These are phyloP conservation scores for Cladophialophora carrionii DNA, from an alignment of 2,329 filamentous ascomycete genomes.

Conservation along the genomic window DNA sequence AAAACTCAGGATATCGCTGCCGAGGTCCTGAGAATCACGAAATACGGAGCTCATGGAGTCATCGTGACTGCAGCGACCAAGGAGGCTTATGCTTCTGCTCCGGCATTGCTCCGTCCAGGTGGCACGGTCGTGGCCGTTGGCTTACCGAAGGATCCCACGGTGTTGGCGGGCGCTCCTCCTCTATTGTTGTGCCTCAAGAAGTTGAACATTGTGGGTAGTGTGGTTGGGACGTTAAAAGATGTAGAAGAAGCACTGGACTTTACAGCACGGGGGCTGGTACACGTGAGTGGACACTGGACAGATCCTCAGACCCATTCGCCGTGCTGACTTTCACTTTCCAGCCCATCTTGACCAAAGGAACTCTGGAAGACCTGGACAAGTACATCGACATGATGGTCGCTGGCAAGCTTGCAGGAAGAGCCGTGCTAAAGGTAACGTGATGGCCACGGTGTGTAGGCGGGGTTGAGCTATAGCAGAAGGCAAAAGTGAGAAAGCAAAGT, in stretches of 20 bases:
- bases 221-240: conserved; percentile 51
- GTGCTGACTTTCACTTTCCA: conserved; percentile 30
- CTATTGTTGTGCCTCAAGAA: conserved; percentile 47
- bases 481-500: neutral
- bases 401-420: conserved; percentile 48
- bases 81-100: conserved; percentile 45
- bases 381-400: conserved; percentile 47
- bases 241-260: conserved; percentile 54
- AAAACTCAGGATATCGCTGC: conserved; percentile 43
- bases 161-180: conserved; percentile 47
- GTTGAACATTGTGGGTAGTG: conserved; percentile 50
- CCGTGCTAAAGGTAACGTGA: conserved; percentile 47
- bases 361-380: conserved; percentile 36
- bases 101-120: conserved; percentile 42
- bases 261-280: conserved; percentile 49
- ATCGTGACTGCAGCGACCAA: conserved; percentile 46
- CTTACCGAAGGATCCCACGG: conserved; percentile 42
- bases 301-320: neutral
- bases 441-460: neutral
- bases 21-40: conserved; percentile 45
- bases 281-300: conserved; percentile 28
- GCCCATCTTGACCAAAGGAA: conserved; percentile 38
- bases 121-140: conserved; percentile 47
- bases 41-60: conserved; percentile 46
- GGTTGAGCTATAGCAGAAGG: neutral